phyloP scores from a whole-genome alignment of 2,329 filamentous ascomycete genomes.

The Fusarium subglutinans region DNA sequence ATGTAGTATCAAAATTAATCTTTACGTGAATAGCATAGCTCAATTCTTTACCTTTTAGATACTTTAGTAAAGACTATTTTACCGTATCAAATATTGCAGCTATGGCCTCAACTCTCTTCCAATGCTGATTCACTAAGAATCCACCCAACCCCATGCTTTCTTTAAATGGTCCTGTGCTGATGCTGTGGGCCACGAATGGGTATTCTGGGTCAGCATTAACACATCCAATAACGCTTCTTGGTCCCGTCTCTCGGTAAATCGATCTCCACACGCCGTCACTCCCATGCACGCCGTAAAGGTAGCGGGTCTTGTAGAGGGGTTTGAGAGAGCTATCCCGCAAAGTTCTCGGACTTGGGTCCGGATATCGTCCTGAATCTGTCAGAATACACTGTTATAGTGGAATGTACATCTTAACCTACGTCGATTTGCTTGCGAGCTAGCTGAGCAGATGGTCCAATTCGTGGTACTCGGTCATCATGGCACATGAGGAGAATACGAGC shows the following conservation, averaged over 20 bases:
- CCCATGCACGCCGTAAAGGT: conserved; percentile 67
- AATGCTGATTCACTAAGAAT: background rate
- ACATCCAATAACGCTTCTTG: conserved; percentile 60
- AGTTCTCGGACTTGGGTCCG: conserved; percentile 50
- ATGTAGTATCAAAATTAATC: background rate
- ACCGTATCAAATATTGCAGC: background rate
- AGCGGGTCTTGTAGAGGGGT: conserved; percentile 63
- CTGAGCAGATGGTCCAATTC: conserved; percentile 54
- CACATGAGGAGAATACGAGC: conserved; percentile 65
- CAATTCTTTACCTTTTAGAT: too few species aligned
- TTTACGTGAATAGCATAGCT: fast-evolving
- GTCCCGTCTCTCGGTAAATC: conserved; percentile 56
- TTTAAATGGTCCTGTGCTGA: conserved; percentile 58
- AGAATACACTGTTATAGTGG: conserved; percentile 37
- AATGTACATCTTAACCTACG: conserved; percentile 38
- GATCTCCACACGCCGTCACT: conserved; percentile 60
- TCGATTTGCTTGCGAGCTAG: conserved; percentile 44
- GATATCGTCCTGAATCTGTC: conserved; percentile 51
- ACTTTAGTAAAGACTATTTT: too few species aligned
- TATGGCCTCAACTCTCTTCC: background rate
- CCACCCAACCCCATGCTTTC: conserved; percentile 59
- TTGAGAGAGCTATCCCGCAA: conserved; percentile 68
- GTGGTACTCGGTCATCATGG: conserved; percentile 63
- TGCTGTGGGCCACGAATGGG: conserved; percentile 63
- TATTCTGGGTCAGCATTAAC: conserved; percentile 57